Evolutionary conservation across 257 asterid species (phyloP).

Genomic region (Scutellaria galericulata): DNA sequence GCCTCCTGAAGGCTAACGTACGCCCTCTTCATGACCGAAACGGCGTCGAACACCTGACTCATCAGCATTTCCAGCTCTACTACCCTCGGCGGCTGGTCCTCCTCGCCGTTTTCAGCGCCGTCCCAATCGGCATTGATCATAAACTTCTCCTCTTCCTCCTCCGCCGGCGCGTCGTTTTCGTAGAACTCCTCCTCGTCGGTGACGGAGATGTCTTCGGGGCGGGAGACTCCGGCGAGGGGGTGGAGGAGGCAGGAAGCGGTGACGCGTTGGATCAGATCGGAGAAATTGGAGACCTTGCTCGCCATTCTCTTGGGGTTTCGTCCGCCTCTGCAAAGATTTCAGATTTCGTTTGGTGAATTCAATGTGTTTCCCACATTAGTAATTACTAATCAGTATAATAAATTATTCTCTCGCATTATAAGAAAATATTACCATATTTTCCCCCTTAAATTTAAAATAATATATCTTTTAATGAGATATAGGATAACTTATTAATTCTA

Average conservation of each 20-base stretch:
- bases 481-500: too few relatives aligned
- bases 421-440: too few relatives aligned
- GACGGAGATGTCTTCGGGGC: constrained; percentile 40
- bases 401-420: too few relatives aligned
- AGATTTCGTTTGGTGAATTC: constrained; percentile 3
- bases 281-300: constrained; percentile 75
- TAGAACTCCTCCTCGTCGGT: constrained; percentile 32
- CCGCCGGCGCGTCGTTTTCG: constrained; percentile 23
- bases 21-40: constrained; percentile 79
- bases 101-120: neutral
- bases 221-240: constrained; percentile 62
- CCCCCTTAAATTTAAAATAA: too few relatives aligned
- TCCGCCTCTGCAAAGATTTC: constrained; percentile 30
- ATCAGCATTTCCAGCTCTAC: constrained; percentile 74
- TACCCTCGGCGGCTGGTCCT: constrained; percentile 43
- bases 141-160: constrained; percentile 39
- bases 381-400: too few relatives aligned
- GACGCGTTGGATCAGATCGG: constrained; percentile 96
- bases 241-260: constrained; percentile 92
- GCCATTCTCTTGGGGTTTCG: constrained; percentile 63
- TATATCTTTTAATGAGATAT: too few relatives aligned
- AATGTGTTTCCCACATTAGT: neutral
- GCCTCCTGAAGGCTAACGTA: constrained; percentile 87
- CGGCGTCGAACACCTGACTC: constrained; percentile 87
- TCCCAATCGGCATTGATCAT: constrained; percentile 30